phyloP scores from a whole-genome alignment of 495 filamentous ascomycete genomes.

The Bombardia bombarda region DNA sequence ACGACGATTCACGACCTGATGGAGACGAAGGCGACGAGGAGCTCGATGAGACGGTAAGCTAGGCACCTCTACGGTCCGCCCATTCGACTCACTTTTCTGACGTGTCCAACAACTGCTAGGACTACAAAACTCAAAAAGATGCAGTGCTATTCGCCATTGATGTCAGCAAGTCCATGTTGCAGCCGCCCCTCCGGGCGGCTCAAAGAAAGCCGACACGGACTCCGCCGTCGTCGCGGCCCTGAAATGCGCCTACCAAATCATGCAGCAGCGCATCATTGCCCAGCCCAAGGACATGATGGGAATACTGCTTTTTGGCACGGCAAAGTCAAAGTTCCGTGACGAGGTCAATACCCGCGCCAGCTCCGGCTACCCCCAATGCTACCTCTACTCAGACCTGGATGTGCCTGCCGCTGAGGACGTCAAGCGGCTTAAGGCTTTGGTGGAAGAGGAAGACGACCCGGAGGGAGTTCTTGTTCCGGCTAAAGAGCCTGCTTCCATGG shows the following conservation, averaged over 20 bases:
- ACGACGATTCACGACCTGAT: constrained; percentile 41
- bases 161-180: constrained; percentile 84
- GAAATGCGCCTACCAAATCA: constrained; percentile 88
- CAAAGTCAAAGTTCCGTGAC: constrained; percentile 75
- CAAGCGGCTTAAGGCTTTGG: constrained; percentile 62
- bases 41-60: constrained; percentile 60
- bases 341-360: constrained; percentile 51
- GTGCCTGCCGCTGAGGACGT: constrained; percentile 82
- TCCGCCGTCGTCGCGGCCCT: constrained; percentile 72
- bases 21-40: constrained; percentile 67
- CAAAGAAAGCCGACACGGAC: constrained; percentile 66
- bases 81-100: no score
- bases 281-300: constrained; percentile 98
- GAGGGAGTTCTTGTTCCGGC: constrained; percentile 63
- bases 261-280: constrained; percentile 97
- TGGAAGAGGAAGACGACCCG: constrained; percentile 63
- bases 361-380: constrained; percentile 80
- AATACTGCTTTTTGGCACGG: constrained; percentile 85
- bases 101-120: no score
- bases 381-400: constrained; percentile 83
- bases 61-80: background rate
- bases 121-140: constrained; percentile 90
- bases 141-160: constrained; percentile 95
- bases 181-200: constrained; percentile 52
- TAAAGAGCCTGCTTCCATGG: constrained; percentile 66